Base-by-base conservation (phyloP, 176 grass and related monocot species). In the Oryza brachyantha region DNA sequence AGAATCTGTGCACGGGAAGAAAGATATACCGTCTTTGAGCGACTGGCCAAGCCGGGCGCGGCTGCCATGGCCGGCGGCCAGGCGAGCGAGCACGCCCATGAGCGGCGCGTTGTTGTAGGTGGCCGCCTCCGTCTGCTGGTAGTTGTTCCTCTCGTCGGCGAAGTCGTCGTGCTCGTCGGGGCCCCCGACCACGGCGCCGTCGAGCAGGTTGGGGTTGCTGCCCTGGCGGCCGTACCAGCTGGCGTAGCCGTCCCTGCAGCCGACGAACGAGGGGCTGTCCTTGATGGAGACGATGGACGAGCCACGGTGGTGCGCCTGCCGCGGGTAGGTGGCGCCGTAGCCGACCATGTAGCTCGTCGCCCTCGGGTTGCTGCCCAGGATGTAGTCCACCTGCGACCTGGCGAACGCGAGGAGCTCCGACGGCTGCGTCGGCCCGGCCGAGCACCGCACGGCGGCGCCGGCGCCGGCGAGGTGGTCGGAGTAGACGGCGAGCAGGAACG, bases 71-170 rank as follows among this genome's bases (percentile, higher is more conserved):
- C 94, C 94, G 48, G 29, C 87, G 64, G 88, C 84, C 1, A 98
- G 81, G 0, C 95, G 80, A 35, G 95, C 95, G 64, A 98, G 68
- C 3, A 98, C 77, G 27, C 95, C 92, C 64, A 92, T 76, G 2
- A 98, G 68, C 10, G 95, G 95, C 27, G 95, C 92, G 64, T 92
- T 97, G 83, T 97, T 97, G 65, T 97, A 97, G 35, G 92, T 97
- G 38, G 92, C 71, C 0, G 89, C 89, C 79, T 97, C 95, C 0
- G 95, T 97, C 85, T 97, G 95, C 63, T 92, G 26, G 52, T 90
- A 98, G 79, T 98, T 98, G 19, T 94, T 79, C 63, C 95, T 92
- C 52, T 92, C 80, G 35, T 98, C 95, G 8, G 83, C 85, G 29
- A 98, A 98, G 52, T 92, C 61, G 43, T 98, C 95, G 43, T 89